These are phyloP conservation scores for Aspergillus flavus DNA, from an alignment of 2,329 filamentous ascomycete species.

Conservation along the genomic window DNA sequence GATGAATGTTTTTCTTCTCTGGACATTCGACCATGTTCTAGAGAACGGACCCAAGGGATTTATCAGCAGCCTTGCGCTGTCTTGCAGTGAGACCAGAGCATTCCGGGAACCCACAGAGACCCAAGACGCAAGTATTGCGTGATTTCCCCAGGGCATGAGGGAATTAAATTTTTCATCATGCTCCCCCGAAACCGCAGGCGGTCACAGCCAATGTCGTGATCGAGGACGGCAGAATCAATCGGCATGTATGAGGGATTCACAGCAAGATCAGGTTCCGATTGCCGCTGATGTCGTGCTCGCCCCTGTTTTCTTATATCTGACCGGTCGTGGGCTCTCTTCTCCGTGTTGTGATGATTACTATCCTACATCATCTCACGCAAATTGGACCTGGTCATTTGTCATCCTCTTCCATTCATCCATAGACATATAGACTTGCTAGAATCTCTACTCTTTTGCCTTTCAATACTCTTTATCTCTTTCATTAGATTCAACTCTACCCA, in stretches of 20 bases:
- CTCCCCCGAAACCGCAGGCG: constrained; percentile 29
- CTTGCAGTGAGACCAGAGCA: constrained; percentile 14
- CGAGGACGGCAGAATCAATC: constrained; percentile 27
- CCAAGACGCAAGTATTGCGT: constrained; percentile 42
- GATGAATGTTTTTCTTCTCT: not conserved
- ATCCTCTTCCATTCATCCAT: constrained; percentile 8
- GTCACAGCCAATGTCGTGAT: constrained; percentile 35
- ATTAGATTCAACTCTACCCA: constrained; percentile 3
- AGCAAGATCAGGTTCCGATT: constrained; percentile 26
- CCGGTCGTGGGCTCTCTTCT: constrained; percentile 24
- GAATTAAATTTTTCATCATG: constrained; percentile 33
- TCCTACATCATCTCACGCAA: constrained; percentile 11
- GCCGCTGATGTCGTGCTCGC: constrained; percentile 38
- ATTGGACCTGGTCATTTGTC: constrained; percentile 1
- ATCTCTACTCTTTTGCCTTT: constrained; percentile 7
- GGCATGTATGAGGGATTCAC: constrained; percentile 24
- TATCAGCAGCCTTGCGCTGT: constrained; percentile 20
- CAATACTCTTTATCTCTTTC: constrained; percentile 9
- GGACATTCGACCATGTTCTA: constrained; percentile 4
- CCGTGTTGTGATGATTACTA: not conserved
- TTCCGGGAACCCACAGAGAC: constrained; percentile 24
- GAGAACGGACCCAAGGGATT: constrained; percentile 12
- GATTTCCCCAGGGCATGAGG: constrained; percentile 37
- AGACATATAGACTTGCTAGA: constrained; percentile 10
- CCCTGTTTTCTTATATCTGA: constrained; percentile 32